Conservation (phyloP, 768 basidiomycete genomes). For the Russula sp. region DNA sequence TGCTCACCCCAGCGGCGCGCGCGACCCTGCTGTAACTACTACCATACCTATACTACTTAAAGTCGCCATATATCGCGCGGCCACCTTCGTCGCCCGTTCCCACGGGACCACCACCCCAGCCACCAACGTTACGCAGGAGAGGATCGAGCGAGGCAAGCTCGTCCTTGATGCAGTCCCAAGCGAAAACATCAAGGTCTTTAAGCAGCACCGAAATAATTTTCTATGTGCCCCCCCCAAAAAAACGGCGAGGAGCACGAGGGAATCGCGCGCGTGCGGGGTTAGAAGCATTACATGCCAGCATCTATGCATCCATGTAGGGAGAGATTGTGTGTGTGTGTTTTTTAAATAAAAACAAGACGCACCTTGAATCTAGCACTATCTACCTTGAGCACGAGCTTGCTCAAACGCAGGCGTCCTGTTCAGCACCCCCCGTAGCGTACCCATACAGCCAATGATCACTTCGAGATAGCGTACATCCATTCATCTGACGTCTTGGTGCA, state of each 20-base stretch:
- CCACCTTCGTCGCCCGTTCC: neutral
- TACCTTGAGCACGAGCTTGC: slow-evolving; percentile 71
- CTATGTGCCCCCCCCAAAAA: too few relatives aligned
- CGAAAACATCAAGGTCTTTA: slow-evolving; percentile 80
- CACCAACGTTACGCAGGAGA: slow-evolving; percentile 51
- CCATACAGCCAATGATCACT: too few relatives aligned
- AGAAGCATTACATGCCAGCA: neutral
- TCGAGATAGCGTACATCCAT: too few relatives aligned
- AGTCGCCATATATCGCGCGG: neutral
- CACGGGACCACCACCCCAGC: slow-evolving; percentile 20
- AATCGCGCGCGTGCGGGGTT: too few relatives aligned
- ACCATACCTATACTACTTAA: neutral
- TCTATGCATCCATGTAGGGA: too few relatives aligned
- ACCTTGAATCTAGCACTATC: slow-evolving; percentile 86
- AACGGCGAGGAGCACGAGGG: neutral
- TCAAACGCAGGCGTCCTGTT: slow-evolving; percentile 55
- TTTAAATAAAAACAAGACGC: too few relatives aligned
- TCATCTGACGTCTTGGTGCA: too few relatives aligned
- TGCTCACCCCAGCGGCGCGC: too few relatives aligned
- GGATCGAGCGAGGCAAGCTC: slow-evolving; percentile 80
- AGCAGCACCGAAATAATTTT: slow-evolving; percentile 75
- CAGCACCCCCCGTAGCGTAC: too few relatives aligned
- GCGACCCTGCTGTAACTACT: too few relatives aligned
- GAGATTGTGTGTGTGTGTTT: too few relatives aligned
- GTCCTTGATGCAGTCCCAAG: slow-evolving; percentile 72